Percentiles rank a stretch among this genome's conserved stretches.
Conservation (phyloP, 345 rosid genomes). For the Punica granatum region DNA sequence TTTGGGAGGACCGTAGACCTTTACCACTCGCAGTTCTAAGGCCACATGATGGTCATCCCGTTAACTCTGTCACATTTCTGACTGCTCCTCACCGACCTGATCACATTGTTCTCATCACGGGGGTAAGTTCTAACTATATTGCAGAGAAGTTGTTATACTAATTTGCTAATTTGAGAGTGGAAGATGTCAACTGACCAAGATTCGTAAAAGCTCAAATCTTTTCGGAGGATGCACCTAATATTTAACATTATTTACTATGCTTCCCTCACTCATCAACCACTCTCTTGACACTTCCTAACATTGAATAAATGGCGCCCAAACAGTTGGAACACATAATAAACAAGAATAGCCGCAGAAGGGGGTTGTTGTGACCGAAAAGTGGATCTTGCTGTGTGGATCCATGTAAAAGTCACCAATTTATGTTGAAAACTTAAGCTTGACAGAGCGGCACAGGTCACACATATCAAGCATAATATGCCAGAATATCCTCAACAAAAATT, state of each 20-base stretch:
- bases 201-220: background rate
- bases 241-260: background rate
- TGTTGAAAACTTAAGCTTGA: background rate
- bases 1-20: slow-evolving; percentile 68
- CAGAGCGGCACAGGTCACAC: background rate
- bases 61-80: slow-evolving; percentile 52
- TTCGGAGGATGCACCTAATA: background rate
- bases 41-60: slow-evolving; percentile 64
- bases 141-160: background rate
- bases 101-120: slow-evolving; percentile 71
- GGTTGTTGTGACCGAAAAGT: background rate
- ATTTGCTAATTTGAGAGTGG: background rate
- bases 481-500: background rate
- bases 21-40: slow-evolving; percentile 47
- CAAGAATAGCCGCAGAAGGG: background rate
- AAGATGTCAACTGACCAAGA: background rate
- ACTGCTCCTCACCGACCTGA: slow-evolving; percentile 56
- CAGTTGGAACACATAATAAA: background rate
- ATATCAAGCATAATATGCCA: background rate
- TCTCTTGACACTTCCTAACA: background rate
- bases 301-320: background rate
- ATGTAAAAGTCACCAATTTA: background rate
- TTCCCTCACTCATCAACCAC: background rate
- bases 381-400: background rate
- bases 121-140: slow-evolving; percentile 26